A percentile compares a stretch with the other conserved stretches of the same genome.
These are phyloP conservation scores for Cystofilobasidium macerans DNA, from an alignment of 768 basidiomycete genomes.

Conservation along the genomic window DNA sequence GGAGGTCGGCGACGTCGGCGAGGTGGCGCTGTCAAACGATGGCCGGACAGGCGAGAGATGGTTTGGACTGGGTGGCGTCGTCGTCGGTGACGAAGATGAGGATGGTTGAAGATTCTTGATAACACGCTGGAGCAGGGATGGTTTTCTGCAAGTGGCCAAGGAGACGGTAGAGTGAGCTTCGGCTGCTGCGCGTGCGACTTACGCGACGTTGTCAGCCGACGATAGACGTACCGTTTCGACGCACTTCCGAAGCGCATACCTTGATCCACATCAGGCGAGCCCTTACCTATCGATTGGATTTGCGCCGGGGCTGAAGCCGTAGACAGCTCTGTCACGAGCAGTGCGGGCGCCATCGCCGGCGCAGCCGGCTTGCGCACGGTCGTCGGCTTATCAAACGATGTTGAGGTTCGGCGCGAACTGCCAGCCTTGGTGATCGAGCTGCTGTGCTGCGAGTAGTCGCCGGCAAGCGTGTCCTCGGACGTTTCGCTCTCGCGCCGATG, in stretches of 20 bases:
- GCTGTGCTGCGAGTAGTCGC: background rate
- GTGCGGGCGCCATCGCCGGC: too few species aligned
- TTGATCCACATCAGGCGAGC: too few species aligned
- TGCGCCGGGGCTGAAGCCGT: too few species aligned
- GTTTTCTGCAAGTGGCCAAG: background rate
- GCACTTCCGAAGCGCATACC: background rate
- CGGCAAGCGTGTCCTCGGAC: background rate
- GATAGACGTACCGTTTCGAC: background rate
- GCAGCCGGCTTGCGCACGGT: too few species aligned
- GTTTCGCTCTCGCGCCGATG: background rate
- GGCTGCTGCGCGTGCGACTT: too few species aligned
- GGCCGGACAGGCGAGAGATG: background rate
- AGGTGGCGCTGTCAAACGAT: background rate
- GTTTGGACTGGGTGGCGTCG: background rate
- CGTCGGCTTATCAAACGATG: too few species aligned
- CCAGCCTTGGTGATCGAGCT: background rate
- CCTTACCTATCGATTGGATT: too few species aligned
- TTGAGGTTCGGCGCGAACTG: background rate
- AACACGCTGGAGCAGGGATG: constrained; percentile 8
- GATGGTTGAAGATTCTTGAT: constrained; percentile 7
- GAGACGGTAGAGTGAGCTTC: background rate
- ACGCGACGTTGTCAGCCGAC: too few species aligned
- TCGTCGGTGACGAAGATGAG: background rate
- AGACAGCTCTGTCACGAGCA: too few species aligned
- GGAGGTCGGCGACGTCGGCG: background rate